These are phyloP conservation scores for Picocystis salinarum DNA, from an alignment of 139 green algal genomes.

Conservation along the genomic window DNA sequence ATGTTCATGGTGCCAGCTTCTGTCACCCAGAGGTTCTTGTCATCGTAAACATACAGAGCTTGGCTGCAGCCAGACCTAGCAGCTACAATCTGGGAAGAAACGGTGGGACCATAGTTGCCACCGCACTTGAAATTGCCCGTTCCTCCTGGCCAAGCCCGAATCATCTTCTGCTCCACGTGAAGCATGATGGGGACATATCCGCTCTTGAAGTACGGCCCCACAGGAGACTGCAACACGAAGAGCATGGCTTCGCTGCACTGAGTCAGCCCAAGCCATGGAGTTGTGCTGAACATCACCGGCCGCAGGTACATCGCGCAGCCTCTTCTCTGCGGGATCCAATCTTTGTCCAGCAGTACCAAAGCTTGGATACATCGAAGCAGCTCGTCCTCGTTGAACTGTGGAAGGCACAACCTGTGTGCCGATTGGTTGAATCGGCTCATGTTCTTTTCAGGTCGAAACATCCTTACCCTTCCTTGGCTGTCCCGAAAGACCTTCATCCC, in stretches of 20 bases:
- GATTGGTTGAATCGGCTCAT: conserved; percentile 35
- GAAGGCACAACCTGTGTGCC: neutral
- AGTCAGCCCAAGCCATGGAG: conserved; percentile 17
- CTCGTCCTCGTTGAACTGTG: conserved; percentile 16
- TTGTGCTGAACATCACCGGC: conserved; percentile 35
- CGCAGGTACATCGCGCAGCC: conserved; percentile 66
- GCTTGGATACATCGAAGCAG: conserved; percentile 53
- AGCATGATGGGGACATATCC: conserved; percentile 29
- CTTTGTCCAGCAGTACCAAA: conserved; percentile 41
- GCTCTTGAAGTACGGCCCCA: conserved; percentile 62
- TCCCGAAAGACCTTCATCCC: conserved; percentile 53
- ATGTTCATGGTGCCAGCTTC: conserved; percentile 79
- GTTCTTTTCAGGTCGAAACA: conserved; percentile 49
- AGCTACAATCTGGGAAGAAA: conserved; percentile 30
- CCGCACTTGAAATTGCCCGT: conserved; percentile 43
- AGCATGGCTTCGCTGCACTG: conserved; percentile 29
- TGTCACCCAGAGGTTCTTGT: too few relatives aligned
- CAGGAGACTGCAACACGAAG: conserved; percentile 38
- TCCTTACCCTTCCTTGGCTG: conserved; percentile 21
- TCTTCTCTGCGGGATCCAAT: conserved; percentile 37
- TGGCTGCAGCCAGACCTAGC: too few relatives aligned
- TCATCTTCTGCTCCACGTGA: conserved; percentile 41
- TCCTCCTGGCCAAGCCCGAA: conserved; percentile 52
- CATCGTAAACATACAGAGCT: too few relatives aligned
- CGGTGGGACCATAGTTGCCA: conserved; percentile 59